Base-by-base conservation (phyloP, 495 filamentous ascomycete genomes). In the Peziza echinospora region DNA sequence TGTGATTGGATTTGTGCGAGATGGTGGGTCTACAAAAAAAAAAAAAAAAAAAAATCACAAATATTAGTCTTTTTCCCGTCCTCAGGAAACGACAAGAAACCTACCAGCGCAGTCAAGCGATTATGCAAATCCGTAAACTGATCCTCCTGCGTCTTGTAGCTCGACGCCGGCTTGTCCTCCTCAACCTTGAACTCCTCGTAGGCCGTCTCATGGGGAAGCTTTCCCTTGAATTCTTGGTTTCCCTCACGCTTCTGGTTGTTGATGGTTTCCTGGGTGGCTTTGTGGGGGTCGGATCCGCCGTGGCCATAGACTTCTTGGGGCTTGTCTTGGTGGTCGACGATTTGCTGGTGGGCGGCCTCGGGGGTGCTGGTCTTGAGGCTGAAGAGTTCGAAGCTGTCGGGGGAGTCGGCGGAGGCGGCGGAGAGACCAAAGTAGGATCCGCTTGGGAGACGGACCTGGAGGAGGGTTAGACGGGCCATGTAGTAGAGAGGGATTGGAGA, bases 351-450 rank as follows among this genome's bases (percentile, higher is more conserved):
- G 6, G 13, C 19, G 22, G 40, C 43, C 21, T 60, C 53, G 22
- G 46, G 21, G 17, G 60, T 73, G 57, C 75, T 70, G 26, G 86
- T 68, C 28, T 81, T 64, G 55, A 96, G 73, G 54, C 87, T 92
- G 68, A 84, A 87, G 50, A 89, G 61, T 63, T 97, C 89, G 59
- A 93, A 93, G 23, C 84, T 91, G 61, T 97, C 89, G 0, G 89
- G 83, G 52, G 73, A 85, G 49, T 94, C 85, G 23, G 84, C 82
- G 6, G 83, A 84, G 3, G 80, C 81, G 25, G 87, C 89, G 2
- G 80, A 80, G 51, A 97, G 65, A 57, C 89, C 89, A 49, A 92
- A 83, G 60, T 72, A 73, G 63, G 96, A 91, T 54, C 80, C 81
- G 5, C 69, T 58, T 7, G 89, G 86, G 24, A 97, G 70, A 37